Evolutionary conservation across 768 basidiomycete genomes (phyloP), one percentile per base, ranked within the genome.

Genomic region (Pleurotus citrinopileatus): DNA sequence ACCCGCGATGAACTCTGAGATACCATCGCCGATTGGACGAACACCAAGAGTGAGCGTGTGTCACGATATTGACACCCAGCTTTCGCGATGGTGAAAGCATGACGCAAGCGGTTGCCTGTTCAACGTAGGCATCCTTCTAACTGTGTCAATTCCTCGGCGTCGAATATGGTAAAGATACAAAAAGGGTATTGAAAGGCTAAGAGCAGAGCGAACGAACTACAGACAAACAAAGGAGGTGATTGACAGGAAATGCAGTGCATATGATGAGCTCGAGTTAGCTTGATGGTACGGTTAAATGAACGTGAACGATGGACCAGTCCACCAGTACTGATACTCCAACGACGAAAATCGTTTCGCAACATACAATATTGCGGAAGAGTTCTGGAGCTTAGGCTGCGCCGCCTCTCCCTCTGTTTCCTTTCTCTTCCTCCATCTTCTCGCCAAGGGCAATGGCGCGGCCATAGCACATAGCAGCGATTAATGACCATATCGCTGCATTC

Each of bases 401-500:
- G 54, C 68, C 76, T 61, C 74, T 82, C 42, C 80, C 83, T 71
- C 76, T 79, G 63, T 86, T 83, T 59, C 70, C 75, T 66, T 84
- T 85, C 38, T 82, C 81, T 58, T 79, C 86, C 53, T 73, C 77
- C 73, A 91, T 86, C 52, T 64, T 73, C 71, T 94, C 92, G 63
- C 86, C 88, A 17, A 80, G 74, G 56, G 77, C 66, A 37, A 84
- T 72, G 10, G 91, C 89, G 53, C 84, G 79, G 12, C 70, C 67
- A 61, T 92, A 96, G 63, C 84, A 84, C 53, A 77, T 57, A 22
- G 79, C 74, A 15, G 90, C 87, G 61, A 92, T 79, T 46, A 91
- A 63, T 20, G 89, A 91, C 78, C 84, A 97, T 46, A 95, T 68
- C 10, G 86, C 84, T 23, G 83, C 87, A 63, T 93, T 93, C 28